A percentile compares a stretch with the other conserved stretches of the same genome.
phyloP scores from a whole-genome alignment of 2,329 filamentous ascomycete genomes.

The Alternaria sp. region DNA sequence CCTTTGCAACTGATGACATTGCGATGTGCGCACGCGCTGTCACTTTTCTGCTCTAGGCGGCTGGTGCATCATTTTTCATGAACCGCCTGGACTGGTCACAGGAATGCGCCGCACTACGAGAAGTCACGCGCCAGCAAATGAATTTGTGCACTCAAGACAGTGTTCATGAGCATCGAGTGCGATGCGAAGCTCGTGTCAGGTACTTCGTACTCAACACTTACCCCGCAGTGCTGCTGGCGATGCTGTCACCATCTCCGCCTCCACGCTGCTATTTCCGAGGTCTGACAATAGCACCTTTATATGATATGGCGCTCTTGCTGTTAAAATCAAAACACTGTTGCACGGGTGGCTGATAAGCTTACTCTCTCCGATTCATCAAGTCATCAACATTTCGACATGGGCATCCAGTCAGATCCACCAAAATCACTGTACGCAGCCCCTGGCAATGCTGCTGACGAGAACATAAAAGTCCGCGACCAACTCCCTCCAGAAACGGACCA shows the following conservation, averaged over 20 bases:
- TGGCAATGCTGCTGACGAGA: slow-evolving; percentile 37
- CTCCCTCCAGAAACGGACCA: slow-evolving; percentile 50
- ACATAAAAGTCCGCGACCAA: slow-evolving; percentile 38
- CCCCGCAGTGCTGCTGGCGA: slow-evolving; percentile 19
- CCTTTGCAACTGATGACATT: background rate
- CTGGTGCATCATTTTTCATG: background rate
- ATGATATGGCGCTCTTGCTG: slow-evolving; percentile 2
- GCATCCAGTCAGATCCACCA: slow-evolving; percentile 28
- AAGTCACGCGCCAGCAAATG: background rate
- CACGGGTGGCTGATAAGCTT: background rate
- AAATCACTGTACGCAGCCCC: slow-evolving; percentile 26
- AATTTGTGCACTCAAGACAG: background rate
- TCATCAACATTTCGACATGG: slow-evolving; percentile 17
- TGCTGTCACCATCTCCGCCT: slow-evolving; percentile 16
- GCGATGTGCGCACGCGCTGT: background rate
- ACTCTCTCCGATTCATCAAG: background rate
- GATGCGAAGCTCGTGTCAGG: slow-evolving; percentile 3
- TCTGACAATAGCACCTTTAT: slow-evolving; percentile 14
- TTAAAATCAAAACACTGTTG: background rate
- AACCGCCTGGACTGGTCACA: background rate
- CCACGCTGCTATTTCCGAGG: slow-evolving; percentile 20
- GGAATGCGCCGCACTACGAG: background rate
- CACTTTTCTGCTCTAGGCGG: background rate
- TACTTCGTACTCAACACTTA: slow-evolving; percentile 12
- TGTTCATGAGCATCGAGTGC: background rate